Base-by-base conservation (phyloP, 2,329 filamentous ascomycete genomes). In the Exophiala calicioides region DNA sequence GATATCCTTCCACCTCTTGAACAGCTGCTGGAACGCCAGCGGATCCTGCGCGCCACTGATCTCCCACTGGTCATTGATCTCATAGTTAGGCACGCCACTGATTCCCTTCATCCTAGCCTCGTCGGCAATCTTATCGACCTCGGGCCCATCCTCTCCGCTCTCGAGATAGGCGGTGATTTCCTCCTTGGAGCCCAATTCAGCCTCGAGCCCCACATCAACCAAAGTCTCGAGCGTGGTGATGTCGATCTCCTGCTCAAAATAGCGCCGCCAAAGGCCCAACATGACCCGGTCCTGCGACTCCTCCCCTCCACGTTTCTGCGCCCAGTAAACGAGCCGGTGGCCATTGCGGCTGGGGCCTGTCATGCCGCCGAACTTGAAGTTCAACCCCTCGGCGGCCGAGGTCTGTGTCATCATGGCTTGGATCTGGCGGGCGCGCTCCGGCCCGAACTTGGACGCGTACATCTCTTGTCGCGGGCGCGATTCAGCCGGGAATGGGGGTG, bases 301-400 rank as follows among this genome's bases (percentile, higher is more conserved):
- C 33, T 77, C 69, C 34, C 68, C 62, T 55, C 71, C 68, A 56
- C 78, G 82, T 62, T 62, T 71, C 61, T 74, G 81, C 68, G 66
- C 88, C 44, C 90, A 75, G 68, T 90, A 81, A 33, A 90, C 77
- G 50, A 91, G 62, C 3, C 89, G 79, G 66, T 95, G 89, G 46
- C 85, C 86, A 59, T 94, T 86, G 15, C 88, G 75, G 13, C 88
- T 91, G 60, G 84, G 86, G 36, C 90, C 90, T 4, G 82, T 82
- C 55, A 76, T 80, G 44, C 88, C 86, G 9, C 79, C 78, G 55
- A 84, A 86, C 16, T 78, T 78, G 68, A 94, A 94, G 37, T 79
- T 68, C 60, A 95, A 86, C 1, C 87, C 88, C 37, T 86, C 82
- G 16, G 72, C 68, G 27, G 73, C 70, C 12, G 87, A 88, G 16